phyloP scores from a whole-genome alignment of 306 rosid species.

The Lathyrus tuberosus region DNA sequence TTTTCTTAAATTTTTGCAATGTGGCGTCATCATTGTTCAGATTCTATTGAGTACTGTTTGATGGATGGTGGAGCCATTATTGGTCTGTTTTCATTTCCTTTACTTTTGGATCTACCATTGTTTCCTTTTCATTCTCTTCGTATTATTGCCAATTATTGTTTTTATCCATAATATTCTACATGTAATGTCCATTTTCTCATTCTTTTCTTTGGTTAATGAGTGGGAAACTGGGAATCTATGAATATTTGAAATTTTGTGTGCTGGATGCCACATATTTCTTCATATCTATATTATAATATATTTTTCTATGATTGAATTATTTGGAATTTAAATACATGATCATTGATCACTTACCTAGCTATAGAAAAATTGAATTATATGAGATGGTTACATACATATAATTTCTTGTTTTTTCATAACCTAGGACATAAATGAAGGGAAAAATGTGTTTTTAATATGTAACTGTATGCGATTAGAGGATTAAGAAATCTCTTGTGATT shows the following conservation, averaged over 20 bases:
- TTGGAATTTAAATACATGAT: neutral
- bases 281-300: neutral
- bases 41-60: conserved; percentile 35
- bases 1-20: conserved; percentile 37
- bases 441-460: neutral
- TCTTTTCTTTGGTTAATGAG: conserved; percentile 8
- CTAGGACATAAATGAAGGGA: neutral
- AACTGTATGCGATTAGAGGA: neutral
- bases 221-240: conserved; percentile 10
- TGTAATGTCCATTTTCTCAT: conserved; percentile 32
- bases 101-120: conserved; percentile 50
- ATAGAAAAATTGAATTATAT: conserved; percentile 14
- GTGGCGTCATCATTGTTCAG: conserved; percentile 9
- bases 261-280: conserved; percentile 17
- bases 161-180: conserved; percentile 44
- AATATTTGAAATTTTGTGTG: neutral
- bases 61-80: conserved; percentile 40
- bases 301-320: conserved; percentile 22
- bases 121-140: conserved; percentile 44
- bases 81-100: conserved; percentile 29
- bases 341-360: neutral
- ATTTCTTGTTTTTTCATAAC: neutral
- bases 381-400: neutral
- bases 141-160: conserved; percentile 59
- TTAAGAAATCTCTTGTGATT: neutral